A percentile compares a stretch with the other conserved stretches of the same genome.
phyloP scores from a whole-genome alignment of 345 rosid genomes.

The Hypericum perforatum region DNA sequence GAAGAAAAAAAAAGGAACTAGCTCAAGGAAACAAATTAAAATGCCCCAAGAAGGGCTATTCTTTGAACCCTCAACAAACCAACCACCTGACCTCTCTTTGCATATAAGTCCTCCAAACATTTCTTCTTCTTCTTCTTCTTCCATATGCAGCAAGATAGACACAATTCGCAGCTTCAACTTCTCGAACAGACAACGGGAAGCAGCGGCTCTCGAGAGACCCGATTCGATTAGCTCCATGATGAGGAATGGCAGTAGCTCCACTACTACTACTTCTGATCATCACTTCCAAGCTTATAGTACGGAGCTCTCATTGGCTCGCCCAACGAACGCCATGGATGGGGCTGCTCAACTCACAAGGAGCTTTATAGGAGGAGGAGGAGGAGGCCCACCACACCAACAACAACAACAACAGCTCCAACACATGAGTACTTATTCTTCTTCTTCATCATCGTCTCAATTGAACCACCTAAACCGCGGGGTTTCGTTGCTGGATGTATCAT shows the following conservation, averaged over 20 bases:
- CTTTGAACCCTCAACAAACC: conserved; percentile 38
- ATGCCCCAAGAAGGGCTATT: conserved; percentile 51
- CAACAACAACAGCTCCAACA: conserved; percentile 16
- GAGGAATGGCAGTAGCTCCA: background rate
- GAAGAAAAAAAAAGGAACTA: conserved; percentile 1
- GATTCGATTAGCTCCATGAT: conserved; percentile 9
- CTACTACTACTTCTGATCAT: too few species aligned
- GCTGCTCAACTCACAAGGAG: conserved; percentile 5
- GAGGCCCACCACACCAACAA: conserved; percentile 18
- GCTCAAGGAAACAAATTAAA: background rate
- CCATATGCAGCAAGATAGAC: conserved; percentile 8
- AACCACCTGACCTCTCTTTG: conserved; percentile 63
- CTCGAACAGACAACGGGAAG: conserved; percentile 1
- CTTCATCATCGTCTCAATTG: conserved; percentile 5
- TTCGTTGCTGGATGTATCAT: conserved; percentile 18
- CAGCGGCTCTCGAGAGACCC: conserved; percentile 10
- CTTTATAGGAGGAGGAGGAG: conserved; percentile 3
- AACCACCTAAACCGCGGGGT: conserved; percentile 23
- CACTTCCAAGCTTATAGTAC: conserved; percentile 19
- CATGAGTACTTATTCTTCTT: background rate
- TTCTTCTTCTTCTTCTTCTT: conserved; percentile 10
- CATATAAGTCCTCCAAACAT: conserved; percentile 56
- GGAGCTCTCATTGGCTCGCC: conserved; percentile 40
- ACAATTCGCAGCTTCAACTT: conserved; percentile 13
- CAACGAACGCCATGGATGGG: conserved; percentile 5